Base-by-base conservation (phyloP, 306 rosid genomes). In the Comarum palustre region DNA sequence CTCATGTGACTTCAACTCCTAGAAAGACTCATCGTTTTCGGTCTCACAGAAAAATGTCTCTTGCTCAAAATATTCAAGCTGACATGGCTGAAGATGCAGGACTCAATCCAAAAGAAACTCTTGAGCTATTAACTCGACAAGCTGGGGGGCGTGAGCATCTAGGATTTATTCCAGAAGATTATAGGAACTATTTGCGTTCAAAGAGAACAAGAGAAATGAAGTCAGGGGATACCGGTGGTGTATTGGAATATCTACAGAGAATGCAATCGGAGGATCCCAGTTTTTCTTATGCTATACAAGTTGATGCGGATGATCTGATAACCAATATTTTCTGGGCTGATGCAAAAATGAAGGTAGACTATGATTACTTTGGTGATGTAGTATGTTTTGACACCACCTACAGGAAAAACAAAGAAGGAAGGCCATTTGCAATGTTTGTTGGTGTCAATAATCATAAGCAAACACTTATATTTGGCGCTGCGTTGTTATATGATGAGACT, bases 341-440 rank as follows among this genome's bases (percentile, higher is more conserved):
- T 55, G 61, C 32, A 24, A 55, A 22, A 6, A 55, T 55, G 32
- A 55, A 8, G 32, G 61, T 22, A 55, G 61, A 55, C 15, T 55
- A 55, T 55, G 61, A 55, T 3, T 55, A 55, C 5, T 55, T 55
- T 55, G 31, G 61, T 55, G 61, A 55, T 55, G 61, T 55, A 55
- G 61, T 55, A 20, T 22, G 58, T 55, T 55, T 55, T 55, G 61
- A 55, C 10, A 55, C 59, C 61, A 55, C 61, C 31, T 55, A 55
- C 7, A 22, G 6, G 31, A 55, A 55, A 55, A 55, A 55, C 16
- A 55, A 22, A 55, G 61, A 55, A 55, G 61, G 61, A 10, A 55
- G 36, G 1, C 36, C 19, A 3, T 57, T 57, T 57, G 19, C 36
- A 1, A 25, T 57, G 36, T 57, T 57, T 57, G 36, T 57, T 24